Base-by-base conservation (phyloP, 768 basidiomycete genomes). In the Suillus lakei region DNA sequence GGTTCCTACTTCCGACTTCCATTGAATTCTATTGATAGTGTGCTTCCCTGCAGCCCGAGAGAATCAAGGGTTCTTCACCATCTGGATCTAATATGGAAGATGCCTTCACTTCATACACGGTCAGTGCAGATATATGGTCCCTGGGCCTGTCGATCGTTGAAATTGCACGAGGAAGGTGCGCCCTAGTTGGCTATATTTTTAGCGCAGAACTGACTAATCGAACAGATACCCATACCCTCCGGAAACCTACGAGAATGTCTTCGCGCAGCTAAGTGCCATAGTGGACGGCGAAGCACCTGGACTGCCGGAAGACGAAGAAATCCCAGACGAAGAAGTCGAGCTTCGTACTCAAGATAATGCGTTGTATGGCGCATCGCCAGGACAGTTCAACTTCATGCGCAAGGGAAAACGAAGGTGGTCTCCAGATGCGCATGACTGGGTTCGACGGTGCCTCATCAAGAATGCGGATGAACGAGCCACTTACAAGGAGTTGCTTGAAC, bases 111-210 rank as follows among this genome's bases (percentile, higher is more conserved):
- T 77, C 95, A 5, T 99, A 99, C 79, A 96, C 96, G 23, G 96
- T 98, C 62, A 92, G 96, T 6, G 96, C 96, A 12, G 98, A 99
- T 73, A 92, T 99, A 16, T 99, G 97, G 97, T 98, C 96, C 8
- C 87, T 98, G 26, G 97, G 97, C 15, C 83, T 99, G 51, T 91
- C 93, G 5, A 90, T 98, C 76, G 93, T 99, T 72, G 97, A 99
- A 78, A 89, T 97, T 68, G 93, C 91, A 3, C 83, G 93, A 71
- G 96, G 91, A 73, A 78, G 87, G 76, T 69, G 78, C 51, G 73
- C 66, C n/a, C 16, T 28, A 18, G 13, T 46, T 39, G 43, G 1
- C 28, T 36, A 10, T 43, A 43, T 38, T 62, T 54, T 64, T 28
- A 6, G 28, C 59, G 39, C 50, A 5, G 26, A 59, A 43, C 58